A percentile compares a stretch with the other conserved stretches of the same genome.
Evolutionary conservation across 805 yeast genomes (phyloP).

Genomic region (Middelhovenomyces tepae): DNA sequence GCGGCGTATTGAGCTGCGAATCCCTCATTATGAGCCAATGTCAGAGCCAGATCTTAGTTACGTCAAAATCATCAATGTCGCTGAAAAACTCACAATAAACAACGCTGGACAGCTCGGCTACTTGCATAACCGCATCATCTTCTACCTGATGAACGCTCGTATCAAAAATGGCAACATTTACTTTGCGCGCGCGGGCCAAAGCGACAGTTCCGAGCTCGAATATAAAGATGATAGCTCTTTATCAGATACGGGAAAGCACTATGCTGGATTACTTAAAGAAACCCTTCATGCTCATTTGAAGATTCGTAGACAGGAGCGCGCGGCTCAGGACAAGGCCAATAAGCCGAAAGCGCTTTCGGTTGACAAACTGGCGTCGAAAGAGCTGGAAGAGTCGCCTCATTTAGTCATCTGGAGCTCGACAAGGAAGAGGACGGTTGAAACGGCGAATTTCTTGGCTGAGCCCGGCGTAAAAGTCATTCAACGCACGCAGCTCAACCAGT

Average conservation of each 20-base stretch:
- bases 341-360: not conserved
- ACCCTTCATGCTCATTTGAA: slow-evolving; percentile 37
- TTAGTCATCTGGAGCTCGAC: slow-evolving; percentile 95
- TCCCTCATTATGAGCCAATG: slow-evolving; percentile 68
- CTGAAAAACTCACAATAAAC: slow-evolving; percentile 72
- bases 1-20: slow-evolving; percentile 57
- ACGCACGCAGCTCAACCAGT: slow-evolving; percentile 74
- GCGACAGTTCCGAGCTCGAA: slow-evolving; percentile 39
- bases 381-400: slow-evolving; percentile 30
- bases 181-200: slow-evolving; percentile 52
- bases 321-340: not conserved
- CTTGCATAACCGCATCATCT: slow-evolving; percentile 81
- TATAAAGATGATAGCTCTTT: slow-evolving; percentile 69
- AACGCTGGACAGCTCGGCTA: slow-evolving; percentile 73
- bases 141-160: slow-evolving; percentile 83
- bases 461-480: slow-evolving; percentile 58
- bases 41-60: slow-evolving; percentile 53
- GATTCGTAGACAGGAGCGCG: slow-evolving; percentile 7
- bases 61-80: slow-evolving; percentile 84
- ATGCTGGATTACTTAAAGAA: slow-evolving; percentile 54
- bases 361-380: not conserved
- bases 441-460: slow-evolving; percentile 60
- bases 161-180: slow-evolving; percentile 85
- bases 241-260: slow-evolving; percentile 61
- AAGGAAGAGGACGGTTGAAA: slow-evolving; percentile 70